These are phyloP conservation scores for Gardenia jasminoides DNA, from an alignment of 257 asterid genomes.

Conservation along the genomic window DNA sequence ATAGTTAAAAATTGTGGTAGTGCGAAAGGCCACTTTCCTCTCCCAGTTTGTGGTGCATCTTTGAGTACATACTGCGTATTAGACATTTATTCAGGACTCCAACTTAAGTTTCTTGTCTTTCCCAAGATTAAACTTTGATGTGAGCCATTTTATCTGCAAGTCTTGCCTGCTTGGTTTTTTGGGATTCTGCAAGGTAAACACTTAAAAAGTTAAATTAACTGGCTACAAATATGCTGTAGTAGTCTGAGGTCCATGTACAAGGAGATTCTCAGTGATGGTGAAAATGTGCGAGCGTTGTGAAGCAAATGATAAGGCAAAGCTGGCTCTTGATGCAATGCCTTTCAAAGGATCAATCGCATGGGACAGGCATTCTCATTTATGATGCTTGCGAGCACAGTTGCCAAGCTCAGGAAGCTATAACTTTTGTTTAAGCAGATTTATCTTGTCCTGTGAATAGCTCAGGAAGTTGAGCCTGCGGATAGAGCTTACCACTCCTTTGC, in stretches of 20 bases:
- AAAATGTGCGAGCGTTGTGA: conserved; percentile 69
- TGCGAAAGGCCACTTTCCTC: background rate
- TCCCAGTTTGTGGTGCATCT: background rate
- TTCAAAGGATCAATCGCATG: too few relatives aligned
- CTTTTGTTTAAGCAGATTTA: conserved; percentile 60
- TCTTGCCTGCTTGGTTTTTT: too few relatives aligned
- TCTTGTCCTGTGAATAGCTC: conserved; percentile 53
- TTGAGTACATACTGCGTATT: too few relatives aligned
- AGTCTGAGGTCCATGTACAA: background rate
- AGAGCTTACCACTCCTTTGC: conserved; percentile 56
- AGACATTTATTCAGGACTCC: too few relatives aligned
- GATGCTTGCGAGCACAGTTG: too few relatives aligned
- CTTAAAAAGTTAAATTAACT: too few relatives aligned
- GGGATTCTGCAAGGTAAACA: too few relatives aligned
- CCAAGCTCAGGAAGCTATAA: conserved; percentile 56
- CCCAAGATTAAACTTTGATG: too few relatives aligned
- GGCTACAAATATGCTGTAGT: too few relatives aligned
- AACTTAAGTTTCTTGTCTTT: too few relatives aligned
- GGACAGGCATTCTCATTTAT: too few relatives aligned
- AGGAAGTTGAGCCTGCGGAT: conserved; percentile 67
- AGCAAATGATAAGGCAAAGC: conserved; percentile 50
- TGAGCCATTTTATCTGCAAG: background rate
- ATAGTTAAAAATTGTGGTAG: background rate
- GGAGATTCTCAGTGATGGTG: conserved; percentile 59
- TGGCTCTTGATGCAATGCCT: conserved; percentile 48